Conservation (phyloP, 1,284 basidiomycete genomes). For the Pascua sp. region DNA sequence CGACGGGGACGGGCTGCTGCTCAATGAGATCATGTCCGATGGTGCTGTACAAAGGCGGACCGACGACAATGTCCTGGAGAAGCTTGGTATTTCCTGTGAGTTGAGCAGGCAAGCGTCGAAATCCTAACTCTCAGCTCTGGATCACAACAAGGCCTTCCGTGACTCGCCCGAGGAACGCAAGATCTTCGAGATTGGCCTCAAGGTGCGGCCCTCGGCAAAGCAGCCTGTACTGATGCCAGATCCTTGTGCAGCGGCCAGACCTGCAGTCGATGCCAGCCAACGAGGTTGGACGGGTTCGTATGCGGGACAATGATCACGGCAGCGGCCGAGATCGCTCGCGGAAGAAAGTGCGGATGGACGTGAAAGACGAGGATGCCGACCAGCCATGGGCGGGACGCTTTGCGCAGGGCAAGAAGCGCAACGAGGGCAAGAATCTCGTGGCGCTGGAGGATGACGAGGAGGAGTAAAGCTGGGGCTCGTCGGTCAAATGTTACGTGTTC, state of each 20-base stretch:
- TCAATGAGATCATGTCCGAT: conserved; percentile 11
- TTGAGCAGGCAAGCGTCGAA: rapidly evolving
- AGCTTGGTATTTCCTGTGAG: conserved; percentile 29
- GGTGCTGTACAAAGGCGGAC: neutral
- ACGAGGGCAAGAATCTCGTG: conserved; percentile 7
- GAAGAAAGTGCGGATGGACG: neutral
- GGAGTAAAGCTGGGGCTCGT: no score
- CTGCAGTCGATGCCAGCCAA: conserved; percentile 34
- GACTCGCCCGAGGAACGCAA: conserved; percentile 38
- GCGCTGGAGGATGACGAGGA: neutral
- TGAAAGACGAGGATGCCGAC: conserved; percentile 1
- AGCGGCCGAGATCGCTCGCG: neutral
- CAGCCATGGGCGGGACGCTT: conserved; percentile 7
- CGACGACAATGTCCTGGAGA: conserved; percentile 24
- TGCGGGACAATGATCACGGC: no score
- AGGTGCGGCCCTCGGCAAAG: conserved; percentile 16
- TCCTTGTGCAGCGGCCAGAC: conserved; percentile 28
- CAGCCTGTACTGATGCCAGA: conserved; percentile 10
- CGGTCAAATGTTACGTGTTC: no score
- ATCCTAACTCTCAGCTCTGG: conserved; percentile 5
- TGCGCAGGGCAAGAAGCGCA: conserved; percentile 1
- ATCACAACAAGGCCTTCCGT: conserved; percentile 34
- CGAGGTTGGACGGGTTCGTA: conserved; percentile 28
- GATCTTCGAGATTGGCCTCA: conserved; percentile 39
- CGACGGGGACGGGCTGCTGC: conserved; percentile 1